Conservation (phyloP, 1,284 basidiomycete species). For the Cryptococcus wingfieldii region DNA sequence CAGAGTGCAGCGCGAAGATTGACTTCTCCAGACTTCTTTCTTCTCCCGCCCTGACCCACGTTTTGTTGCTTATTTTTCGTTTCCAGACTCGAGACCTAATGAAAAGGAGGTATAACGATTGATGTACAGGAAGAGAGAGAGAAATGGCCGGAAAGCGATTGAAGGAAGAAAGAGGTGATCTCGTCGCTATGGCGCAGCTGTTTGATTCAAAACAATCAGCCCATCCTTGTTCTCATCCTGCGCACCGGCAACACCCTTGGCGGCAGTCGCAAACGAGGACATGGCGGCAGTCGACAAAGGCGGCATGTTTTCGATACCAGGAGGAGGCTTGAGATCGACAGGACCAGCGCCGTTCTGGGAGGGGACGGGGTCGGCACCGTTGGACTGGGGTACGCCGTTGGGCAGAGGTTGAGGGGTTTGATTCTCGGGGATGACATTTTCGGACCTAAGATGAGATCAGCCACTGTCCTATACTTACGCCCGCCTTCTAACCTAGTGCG, state of each 20-base stretch:
- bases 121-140: background rate
- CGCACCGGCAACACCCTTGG: constrained; percentile 35
- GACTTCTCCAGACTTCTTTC: no score
- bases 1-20: no score
- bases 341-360: constrained; percentile 4
- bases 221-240: constrained; percentile 17
- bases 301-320: constrained; percentile 34
- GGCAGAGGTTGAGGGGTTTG: background rate
- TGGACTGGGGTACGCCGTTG: constrained; percentile 17
- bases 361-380: constrained; percentile 30
- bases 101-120: background rate
- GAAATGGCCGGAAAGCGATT: background rate
- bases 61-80: no score
- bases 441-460: background rate
- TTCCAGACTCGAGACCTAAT: no score
- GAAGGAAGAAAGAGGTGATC: background rate
- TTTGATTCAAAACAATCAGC: constrained; percentile 12
- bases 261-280: constrained; percentile 39
- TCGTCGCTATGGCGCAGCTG: background rate
- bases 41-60: no score
- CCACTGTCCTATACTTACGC: background rate
- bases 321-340: constrained; percentile 30
- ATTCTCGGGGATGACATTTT: background rate
- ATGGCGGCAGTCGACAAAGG: constrained; percentile 34
- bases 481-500: constrained; percentile 33